Base-by-base conservation (phyloP, 179 eudicot genomes). In the Nepenthes alata region DNA sequence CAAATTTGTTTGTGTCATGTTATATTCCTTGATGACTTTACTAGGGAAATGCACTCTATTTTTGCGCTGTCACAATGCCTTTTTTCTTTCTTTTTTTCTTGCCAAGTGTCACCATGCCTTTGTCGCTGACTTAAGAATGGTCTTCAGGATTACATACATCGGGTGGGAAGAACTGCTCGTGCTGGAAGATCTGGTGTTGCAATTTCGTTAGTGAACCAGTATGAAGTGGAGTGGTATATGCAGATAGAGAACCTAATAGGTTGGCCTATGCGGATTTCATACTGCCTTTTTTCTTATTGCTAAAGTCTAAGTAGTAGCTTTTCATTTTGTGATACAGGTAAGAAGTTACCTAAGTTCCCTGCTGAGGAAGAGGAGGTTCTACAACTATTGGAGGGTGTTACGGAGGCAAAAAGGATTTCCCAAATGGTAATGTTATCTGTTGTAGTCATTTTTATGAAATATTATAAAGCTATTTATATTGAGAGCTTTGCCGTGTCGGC, bases 111-210 rank as follows among this genome's bases (percentile, higher is more conserved):
- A 57, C n/a, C 25, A 6, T 35, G 12, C 6, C 44, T 11, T 7
- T 10, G 60, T 7, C 36, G 60, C 45, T 37, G 6, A 3, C 12
- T 57, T 37, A 0, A 3, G 6, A 45, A 37, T 71, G 34, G 11
- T 25, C 4, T 74, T 67, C 74, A 88, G 96, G 91, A 86, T 74
- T 88, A 91, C 63, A 89, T 89, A 67, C 98, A 91, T 66, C 76
- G 95, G 48, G 96, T 91, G n/a, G 98, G 98, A 70, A 89, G 95
- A 85, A 91, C 96, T 41, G 98, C 98, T 67, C 89, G 96, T 65
- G 98, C 98, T 47, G 98, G 96, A 55, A 88, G 96, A 55, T 75
- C 95, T 38, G 96, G 98, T 37, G 80, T 91, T 71, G 95, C 88
- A 41, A 74, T 91, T 62, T 91, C 95, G 34, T 66, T 89, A 49